Conservation (phyloP, 106 monocot genomes). For the Xerophyta viscosa region DNA sequence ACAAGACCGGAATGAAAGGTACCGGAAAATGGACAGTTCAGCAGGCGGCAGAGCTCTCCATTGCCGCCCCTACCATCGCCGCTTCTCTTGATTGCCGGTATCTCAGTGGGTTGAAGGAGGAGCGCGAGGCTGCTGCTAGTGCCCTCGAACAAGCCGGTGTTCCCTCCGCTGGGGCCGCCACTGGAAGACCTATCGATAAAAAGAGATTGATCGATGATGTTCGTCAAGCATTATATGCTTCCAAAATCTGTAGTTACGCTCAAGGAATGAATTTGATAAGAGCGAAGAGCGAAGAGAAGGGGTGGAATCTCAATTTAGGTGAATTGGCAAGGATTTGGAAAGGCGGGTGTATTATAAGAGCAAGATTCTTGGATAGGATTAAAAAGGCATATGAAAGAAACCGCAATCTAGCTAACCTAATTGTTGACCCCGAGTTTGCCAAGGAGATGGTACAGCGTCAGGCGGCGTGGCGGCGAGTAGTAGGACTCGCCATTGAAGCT, state of each 20-base stretch:
- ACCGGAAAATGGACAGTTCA: constrained; percentile 11
- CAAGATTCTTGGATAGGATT: constrained; percentile 11
- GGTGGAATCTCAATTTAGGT: constrained; percentile 7
- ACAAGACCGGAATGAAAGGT: constrained; percentile 13
- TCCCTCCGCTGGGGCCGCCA: background rate
- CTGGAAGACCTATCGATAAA: background rate
- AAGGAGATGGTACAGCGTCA: constrained; percentile 11
- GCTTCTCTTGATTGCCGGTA: constrained; percentile 7
- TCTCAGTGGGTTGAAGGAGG: constrained; percentile 10
- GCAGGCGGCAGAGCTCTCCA: constrained; percentile 11
- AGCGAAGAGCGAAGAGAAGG: constrained; percentile 11
- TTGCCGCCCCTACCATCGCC: constrained; percentile 7
- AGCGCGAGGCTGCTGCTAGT: constrained; percentile 4
- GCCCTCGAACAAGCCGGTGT: constrained; percentile 6
- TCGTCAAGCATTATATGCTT: constrained; percentile 7
- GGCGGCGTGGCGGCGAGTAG: constrained; percentile 8
- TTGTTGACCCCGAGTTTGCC: constrained; percentile 7
- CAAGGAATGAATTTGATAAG: constrained; percentile 6
- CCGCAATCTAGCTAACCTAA: background rate
- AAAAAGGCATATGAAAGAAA: constrained; percentile 10
- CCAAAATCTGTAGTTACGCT: constrained; percentile 10
- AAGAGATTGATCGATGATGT: constrained; percentile 9
- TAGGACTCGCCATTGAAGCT: constrained; percentile 4
- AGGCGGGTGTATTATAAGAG: constrained; percentile 10
- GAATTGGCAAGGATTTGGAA: constrained; percentile 12